Evolutionary conservation across 2,329 filamentous ascomycete species (phyloP).

Genomic region (Nemania bipapillata): DNA sequence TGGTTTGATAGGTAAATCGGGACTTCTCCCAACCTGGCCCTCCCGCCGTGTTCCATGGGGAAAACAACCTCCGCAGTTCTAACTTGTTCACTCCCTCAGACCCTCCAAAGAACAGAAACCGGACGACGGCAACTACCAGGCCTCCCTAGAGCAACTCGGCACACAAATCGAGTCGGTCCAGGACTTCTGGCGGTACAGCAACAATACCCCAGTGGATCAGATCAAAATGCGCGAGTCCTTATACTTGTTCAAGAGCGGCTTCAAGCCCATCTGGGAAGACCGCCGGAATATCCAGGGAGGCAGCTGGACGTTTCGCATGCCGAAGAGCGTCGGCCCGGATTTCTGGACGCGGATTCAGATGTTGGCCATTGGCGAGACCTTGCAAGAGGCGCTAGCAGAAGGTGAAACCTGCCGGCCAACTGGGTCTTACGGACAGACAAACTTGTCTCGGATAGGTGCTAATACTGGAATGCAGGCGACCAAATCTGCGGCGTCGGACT

Average conservation of each 20-base stretch:
- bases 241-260: constrained; percentile 82
- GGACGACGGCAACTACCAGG: constrained; percentile 60
- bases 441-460: background rate
- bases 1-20: constrained; percentile 69
- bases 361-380: constrained; percentile 82
- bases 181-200: constrained; percentile 86
- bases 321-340: constrained; percentile 76
- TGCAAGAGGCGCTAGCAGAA: constrained; percentile 77
- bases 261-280: constrained; percentile 84
- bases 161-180: constrained; percentile 79
- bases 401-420: constrained; percentile 59
- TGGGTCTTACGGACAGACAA: background rate
- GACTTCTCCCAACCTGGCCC: background rate
- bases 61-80: background rate
- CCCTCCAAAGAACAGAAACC: constrained; percentile 59
- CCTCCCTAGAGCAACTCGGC: constrained; percentile 70
- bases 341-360: constrained; percentile 86
- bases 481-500: constrained; percentile 91
- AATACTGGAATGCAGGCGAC: constrained; percentile 65
- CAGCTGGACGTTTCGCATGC: constrained; percentile 90
- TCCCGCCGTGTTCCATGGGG: background rate
- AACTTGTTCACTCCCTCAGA: constrained; percentile 44
- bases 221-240: constrained; percentile 81
- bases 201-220: constrained; percentile 80
- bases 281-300: constrained; percentile 86